phyloP scores from a whole-genome alignment of 1,284 basidiomycete genomes.

The Neotropicomus parvogracilis region DNA sequence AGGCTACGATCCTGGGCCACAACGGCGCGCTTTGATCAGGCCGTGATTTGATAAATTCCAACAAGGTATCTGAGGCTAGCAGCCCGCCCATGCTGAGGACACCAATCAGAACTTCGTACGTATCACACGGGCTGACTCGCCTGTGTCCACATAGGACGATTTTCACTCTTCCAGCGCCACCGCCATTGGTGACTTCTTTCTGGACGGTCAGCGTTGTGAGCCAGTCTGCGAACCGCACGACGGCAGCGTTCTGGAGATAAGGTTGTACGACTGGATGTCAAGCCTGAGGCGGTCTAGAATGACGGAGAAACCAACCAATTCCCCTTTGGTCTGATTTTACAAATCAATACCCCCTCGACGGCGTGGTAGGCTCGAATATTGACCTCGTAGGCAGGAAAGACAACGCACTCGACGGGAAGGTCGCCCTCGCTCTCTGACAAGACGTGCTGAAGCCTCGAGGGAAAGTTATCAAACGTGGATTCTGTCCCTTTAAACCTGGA shows the following conservation, averaged over 20 bases:
- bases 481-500: slow-evolving; percentile 72
- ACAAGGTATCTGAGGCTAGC: slow-evolving; percentile 79
- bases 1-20: slow-evolving; percentile 82
- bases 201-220: slow-evolving; percentile 77
- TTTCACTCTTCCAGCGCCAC: slow-evolving; percentile 75
- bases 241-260: slow-evolving; percentile 64
- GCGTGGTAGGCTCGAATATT: slow-evolving; percentile 9
- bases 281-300: neutral
- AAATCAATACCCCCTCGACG: slow-evolving; percentile 14
- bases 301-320: slow-evolving; percentile 57
- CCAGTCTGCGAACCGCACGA: slow-evolving; percentile 85
- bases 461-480: slow-evolving; percentile 74
- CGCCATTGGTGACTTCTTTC: slow-evolving; percentile 67
- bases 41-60: slow-evolving; percentile 65
- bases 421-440: slow-evolving; percentile 56
- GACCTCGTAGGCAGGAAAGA: slow-evolving; percentile 91
- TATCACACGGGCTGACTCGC: slow-evolving; percentile 37
- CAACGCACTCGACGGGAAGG: slow-evolving; percentile 63
- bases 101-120: neutral
- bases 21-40: slow-evolving; percentile 62
- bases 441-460: slow-evolving; percentile 73
- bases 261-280: slow-evolving; percentile 6
- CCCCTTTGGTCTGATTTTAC: slow-evolving; percentile 69
- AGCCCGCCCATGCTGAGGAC: slow-evolving; percentile 80
- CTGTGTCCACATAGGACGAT: slow-evolving; percentile 91